phyloP scores from a whole-genome alignment of 1,284 basidiomycete species.

The Pseudozyma pruni region DNA sequence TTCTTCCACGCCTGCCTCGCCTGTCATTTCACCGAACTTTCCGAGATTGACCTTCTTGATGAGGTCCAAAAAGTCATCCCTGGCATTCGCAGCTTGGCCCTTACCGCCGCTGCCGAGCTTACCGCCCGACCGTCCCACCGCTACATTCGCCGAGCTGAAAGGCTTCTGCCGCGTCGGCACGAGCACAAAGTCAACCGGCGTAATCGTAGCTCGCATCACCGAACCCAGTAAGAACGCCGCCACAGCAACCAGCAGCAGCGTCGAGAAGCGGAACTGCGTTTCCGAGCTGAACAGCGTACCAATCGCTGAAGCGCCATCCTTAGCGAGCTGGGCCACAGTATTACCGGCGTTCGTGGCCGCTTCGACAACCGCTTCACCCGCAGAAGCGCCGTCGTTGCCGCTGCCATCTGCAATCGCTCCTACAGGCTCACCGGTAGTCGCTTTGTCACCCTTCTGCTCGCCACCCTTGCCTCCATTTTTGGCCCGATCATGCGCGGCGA shows the following conservation, averaged over 20 bases:
- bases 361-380: conserved; percentile 9
- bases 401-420: conserved; percentile 2
- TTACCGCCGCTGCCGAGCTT: neutral
- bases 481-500: conserved; percentile 30
- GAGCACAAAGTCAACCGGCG: conserved; percentile 86
- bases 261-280: conserved; percentile 38
- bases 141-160: neutral
- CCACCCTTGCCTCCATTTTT: conserved; percentile 22
- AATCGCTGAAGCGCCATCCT: conserved; percentile 3
- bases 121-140: neutral
- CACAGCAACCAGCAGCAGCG: conserved; percentile 77
- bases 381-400: neutral
- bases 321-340: conserved; percentile 25
- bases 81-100: neutral
- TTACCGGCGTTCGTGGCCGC: conserved; percentile 24
- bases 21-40: too few relatives aligned
- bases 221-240: conserved; percentile 92
- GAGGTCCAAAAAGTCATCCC: conserved; percentile 14
- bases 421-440: neutral
- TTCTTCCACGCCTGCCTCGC: conserved; percentile 1
- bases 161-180: conserved; percentile 22
- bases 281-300: conserved; percentile 20
- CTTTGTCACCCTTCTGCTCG: conserved; percentile 11
- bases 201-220: conserved; percentile 83
- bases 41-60: conserved; percentile 12